Percentiles rank a stretch among this genome's conserved stretches.
Evolutionary conservation across 2,329 filamentous ascomycete species (phyloP).

Genomic region (Fusarium oligoseptatum): DNA sequence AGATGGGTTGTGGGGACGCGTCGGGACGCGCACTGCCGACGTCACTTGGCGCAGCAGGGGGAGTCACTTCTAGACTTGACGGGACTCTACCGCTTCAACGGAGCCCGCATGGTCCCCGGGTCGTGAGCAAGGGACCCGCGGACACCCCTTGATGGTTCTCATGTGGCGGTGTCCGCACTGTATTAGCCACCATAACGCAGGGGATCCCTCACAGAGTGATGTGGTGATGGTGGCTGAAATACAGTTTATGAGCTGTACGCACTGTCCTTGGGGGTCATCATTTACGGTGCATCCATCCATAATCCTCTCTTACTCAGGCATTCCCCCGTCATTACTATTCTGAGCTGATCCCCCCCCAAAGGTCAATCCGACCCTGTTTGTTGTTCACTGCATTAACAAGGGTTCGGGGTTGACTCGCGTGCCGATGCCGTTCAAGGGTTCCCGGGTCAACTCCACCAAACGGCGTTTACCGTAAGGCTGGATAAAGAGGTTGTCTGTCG

Average conservation of each 20-base stretch:
- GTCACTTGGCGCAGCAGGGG: conserved; percentile 41
- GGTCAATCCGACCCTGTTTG: conserved; percentile 22
- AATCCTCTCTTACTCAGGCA: conserved; percentile 10
- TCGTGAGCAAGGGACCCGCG: conserved; percentile 14
- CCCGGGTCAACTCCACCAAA: conserved; percentile 12
- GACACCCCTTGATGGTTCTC: neutral
- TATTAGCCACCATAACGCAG: neutral
- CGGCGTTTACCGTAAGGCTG: conserved; percentile 15
- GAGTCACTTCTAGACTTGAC: neutral
- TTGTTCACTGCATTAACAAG: conserved; percentile 19
- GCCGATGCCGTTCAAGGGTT: conserved; percentile 13
- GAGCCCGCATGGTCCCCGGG: neutral
- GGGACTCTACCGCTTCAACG: neutral
- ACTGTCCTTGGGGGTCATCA: conserved; percentile 28
- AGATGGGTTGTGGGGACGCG: conserved; percentile 34
- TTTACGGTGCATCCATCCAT: conserved; percentile 20
- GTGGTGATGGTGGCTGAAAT: neutral
- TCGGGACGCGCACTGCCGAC: conserved; percentile 40
- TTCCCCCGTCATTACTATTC: conserved; percentile 34
- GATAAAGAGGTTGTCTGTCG: neutral
- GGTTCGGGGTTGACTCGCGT: conserved; percentile 15
- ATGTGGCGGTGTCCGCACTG: conserved; percentile 10
- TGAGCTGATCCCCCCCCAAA: conserved; percentile 2
- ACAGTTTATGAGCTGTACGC: conserved; percentile 7
- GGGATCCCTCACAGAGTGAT: neutral